Evolutionary conservation across 108 stramenopile species (phyloP), one percentile per base, ranked within the genome.

Genomic region (Skeletonema marinoi): DNA sequence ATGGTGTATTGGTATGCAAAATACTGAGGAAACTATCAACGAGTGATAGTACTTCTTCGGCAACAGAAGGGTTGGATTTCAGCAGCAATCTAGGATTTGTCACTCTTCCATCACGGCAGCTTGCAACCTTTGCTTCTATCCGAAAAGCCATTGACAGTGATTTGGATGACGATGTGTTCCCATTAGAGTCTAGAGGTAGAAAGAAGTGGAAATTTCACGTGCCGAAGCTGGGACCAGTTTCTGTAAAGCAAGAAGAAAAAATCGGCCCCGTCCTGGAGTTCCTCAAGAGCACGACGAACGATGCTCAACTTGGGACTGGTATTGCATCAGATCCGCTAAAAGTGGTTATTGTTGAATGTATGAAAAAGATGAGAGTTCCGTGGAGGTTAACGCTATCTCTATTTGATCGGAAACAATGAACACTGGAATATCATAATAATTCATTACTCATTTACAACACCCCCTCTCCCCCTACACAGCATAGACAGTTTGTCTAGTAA

Each of bases 161-260:
- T 4, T 75, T 92, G 60, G 89, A 91, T 50, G 75, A 79, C 17
- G 88, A 88, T 68, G 33, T 65, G 50, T 32, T 90, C 67, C 68
- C 83, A 65, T 56, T 48, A 44, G 71, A 66, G n/a, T 19, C 54
- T 19, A 62, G 48, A 19, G 44, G 44, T 6, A 75, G 70, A 30
- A 39, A 63, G 10, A 67, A 68, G 66, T 94, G 93, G 93, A 85
- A 87, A 65, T 94, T 94, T 69, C 86, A 89, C 41, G 74, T 92
- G 10, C 91, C 93, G 32, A 76, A 71, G 21, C 70, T 94, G 36
- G 93, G 93, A n/a, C 93, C 93, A 11, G 77, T 94, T 16, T 91
- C 87, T 44, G 17, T 69, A 11, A 90, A 88, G 60, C 93, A 94
- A 78, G 93, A 94, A 76, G 51, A 42, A 0, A 85, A 66, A 29